Base-by-base conservation (phyloP, 1,284 basidiomycete species). In the Fomitopsis palustris region DNA sequence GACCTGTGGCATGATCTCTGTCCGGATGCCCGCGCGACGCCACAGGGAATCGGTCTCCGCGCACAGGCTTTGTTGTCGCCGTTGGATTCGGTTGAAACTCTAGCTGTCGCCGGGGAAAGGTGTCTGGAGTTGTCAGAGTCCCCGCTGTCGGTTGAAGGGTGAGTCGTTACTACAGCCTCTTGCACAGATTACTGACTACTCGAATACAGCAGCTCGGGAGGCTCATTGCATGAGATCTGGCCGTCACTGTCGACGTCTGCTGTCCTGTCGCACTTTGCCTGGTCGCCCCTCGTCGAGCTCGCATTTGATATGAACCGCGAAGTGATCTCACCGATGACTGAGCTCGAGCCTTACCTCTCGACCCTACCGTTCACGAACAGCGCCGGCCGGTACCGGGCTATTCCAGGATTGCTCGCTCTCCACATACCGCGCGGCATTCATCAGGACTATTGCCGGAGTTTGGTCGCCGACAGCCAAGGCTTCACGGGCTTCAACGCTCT, bases 361-460 rank as follows among this genome's bases (percentile, higher is more conserved):
- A 54, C 58, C 19, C 56, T 47, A 3, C 59, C 62, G 2, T 53
- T 62, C n/a, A 42, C 52, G 6, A 45, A 45, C n/a, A 37, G 53
- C 54, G 51, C 59, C 54, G 57, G 65, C 38, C 65, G 64, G 25
- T 66, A 69, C 60, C 19, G 64, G 17, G 55, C 58, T 33, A 66
- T 76, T 23, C 67, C 70, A 0, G 79, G 78, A 19, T 70, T 84
- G 1, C 70, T 88, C 17, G 85, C 79, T 0, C 65, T 88, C 3
- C 86, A 88, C 63, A 64, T 87, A 23, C 81, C 86, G 5, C 74
- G 85, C 35, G 86, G 86, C 3, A 85, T 87, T 67, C 88, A 79
- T 64, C 62, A 73, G 41, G 68, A 71, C 4, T 84, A 86, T 62
- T 88, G 86, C 62, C 39, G 62, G 0, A 65, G 74, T 58, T 76